A percentile compares a stretch with the other conserved stretches of the same genome.
phyloP scores from a whole-genome alignment of 371 early-diverging fungal genomes.

The Mucor piriformis region DNA sequence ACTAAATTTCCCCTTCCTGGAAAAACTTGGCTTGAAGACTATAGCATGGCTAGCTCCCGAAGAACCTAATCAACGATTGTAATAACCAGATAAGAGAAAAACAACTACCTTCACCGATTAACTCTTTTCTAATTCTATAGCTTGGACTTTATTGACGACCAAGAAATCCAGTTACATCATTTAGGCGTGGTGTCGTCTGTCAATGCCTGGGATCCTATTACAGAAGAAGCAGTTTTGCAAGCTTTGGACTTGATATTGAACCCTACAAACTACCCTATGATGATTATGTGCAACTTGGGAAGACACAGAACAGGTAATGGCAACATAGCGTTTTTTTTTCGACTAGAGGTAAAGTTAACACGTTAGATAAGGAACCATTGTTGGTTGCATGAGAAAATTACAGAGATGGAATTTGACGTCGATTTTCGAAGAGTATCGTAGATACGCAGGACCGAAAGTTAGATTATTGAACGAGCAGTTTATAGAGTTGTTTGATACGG shows the following conservation, averaged over 20 bases:
- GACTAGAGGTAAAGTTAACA: background rate
- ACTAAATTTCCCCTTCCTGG: constrained; percentile 96
- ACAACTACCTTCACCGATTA: background rate
- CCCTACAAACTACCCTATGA: constrained; percentile 91
- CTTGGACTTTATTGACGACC: constrained; percentile 95
- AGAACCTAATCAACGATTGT: constrained; percentile 94
- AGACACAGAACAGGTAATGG: constrained; percentile 91
- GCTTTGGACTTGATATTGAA: constrained; percentile 87
- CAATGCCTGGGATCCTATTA: constrained; percentile 95
- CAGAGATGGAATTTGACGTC: constrained; percentile 97
- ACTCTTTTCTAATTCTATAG: constrained; percentile 37
- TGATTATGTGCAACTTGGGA: constrained; percentile 96
- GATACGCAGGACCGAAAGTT: constrained; percentile 96
- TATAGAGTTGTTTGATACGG: constrained; percentile 96
- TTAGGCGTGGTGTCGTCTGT: constrained; percentile 75
- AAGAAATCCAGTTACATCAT: constrained; percentile 91
- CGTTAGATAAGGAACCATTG: constrained; percentile 79
- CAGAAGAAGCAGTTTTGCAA: constrained; percentile 94
- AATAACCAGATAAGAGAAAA: too few species aligned
- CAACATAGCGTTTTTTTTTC: background rate
- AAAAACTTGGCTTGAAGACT: constrained; percentile 89
- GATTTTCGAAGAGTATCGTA: constrained; percentile 96
- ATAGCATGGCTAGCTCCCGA: constrained; percentile 95
- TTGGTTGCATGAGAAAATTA: constrained; percentile 95
- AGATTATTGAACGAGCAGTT: constrained; percentile 91